Base-by-base conservation (phyloP, 1,139 yeast genomes). In the Geotrichum histeridarum region DNA sequence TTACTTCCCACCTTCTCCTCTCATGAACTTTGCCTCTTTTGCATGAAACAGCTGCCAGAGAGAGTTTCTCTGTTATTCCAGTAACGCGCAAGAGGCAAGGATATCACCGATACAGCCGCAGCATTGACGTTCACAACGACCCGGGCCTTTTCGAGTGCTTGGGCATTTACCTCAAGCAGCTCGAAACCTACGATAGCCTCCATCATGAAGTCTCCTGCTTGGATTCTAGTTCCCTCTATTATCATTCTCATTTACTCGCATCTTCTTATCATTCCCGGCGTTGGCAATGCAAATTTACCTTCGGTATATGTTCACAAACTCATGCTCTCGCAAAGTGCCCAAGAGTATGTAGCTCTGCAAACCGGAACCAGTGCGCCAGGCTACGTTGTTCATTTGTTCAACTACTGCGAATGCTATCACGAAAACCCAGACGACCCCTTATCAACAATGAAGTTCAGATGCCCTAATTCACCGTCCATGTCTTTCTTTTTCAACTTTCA, bases 141-240 rank as follows among this genome's bases (percentile, higher is more conserved):
- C 27, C 27, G 27, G 27, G 27, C 27, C 5, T 22, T 22, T 22
- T 22, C 27, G 27, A 22, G 27, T 22, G 27, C 27, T 22, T 22
- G 27, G 27, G 27, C 27, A 22, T 22, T 22, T 22, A 22, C 27
- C 27, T 22, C 27, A 22, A 22, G 27, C 27, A 22, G 27, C 27
- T 22, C 27, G 5, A 22, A 22, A 22, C 27, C 27, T 22, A 22
- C 27, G 3, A 3, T 22, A 22, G 27, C 27, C 11, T 11, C 18
- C 46, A 31, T n/a, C 47, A 51, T 51, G 54, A 51, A 51, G 44
- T 51, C 54, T 4, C 54, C 54, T 9, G 54, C 54, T 12, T 51
- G 54, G 54, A 51, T 51, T 17, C 43, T 51, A 8, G 46, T 51
- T 11, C 54, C 54, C 33, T 51, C 54, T 2, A 41, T 42, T 17